Conservation (phyloP, 805 yeast species). For the Kodamaea kaohsiungensis region DNA sequence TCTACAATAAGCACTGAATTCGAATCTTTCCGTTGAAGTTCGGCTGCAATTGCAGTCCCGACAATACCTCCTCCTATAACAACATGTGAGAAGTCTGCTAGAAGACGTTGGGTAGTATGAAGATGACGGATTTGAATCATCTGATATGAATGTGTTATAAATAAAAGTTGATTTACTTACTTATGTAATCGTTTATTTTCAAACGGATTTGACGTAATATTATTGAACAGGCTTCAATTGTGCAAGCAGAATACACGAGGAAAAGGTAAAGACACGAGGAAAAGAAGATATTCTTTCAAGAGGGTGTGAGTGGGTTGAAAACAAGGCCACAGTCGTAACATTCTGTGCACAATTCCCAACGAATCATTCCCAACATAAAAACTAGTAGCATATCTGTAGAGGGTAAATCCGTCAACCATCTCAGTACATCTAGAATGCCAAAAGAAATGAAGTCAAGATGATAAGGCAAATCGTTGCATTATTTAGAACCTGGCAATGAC, state of each 20-base stretch:
- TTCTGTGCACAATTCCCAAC: not conserved
- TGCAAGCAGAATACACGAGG: too few relatives aligned
- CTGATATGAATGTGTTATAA: too few relatives aligned
- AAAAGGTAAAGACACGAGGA: not conserved
- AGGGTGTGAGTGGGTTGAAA: not conserved
- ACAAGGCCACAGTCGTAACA: not conserved
- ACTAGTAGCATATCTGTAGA: too few relatives aligned
- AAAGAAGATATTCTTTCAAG: not conserved
- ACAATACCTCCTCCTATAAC: slow-evolving; percentile 85
- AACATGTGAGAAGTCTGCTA: slow-evolving; percentile 55
- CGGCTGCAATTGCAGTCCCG: slow-evolving; percentile 79
- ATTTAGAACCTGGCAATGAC: not conserved
- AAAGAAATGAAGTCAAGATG: not conserved
- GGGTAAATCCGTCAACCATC: not conserved
- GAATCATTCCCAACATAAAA: not conserved
- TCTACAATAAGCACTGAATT: slow-evolving; percentile 67
- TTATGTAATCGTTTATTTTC: not conserved
- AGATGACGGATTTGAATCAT: not conserved
- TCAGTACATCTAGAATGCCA: not conserved
- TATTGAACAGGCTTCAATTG: too few relatives aligned
- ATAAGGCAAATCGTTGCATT: not conserved
- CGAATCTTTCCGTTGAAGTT: slow-evolving; percentile 42
- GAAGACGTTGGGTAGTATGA: not conserved
- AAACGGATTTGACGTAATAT: not conserved
- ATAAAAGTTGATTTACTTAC: not conserved